These are phyloP conservation scores for Spathaspora gorwiae DNA, from an alignment of 805 yeast genomes.

Conservation along the genomic window DNA sequence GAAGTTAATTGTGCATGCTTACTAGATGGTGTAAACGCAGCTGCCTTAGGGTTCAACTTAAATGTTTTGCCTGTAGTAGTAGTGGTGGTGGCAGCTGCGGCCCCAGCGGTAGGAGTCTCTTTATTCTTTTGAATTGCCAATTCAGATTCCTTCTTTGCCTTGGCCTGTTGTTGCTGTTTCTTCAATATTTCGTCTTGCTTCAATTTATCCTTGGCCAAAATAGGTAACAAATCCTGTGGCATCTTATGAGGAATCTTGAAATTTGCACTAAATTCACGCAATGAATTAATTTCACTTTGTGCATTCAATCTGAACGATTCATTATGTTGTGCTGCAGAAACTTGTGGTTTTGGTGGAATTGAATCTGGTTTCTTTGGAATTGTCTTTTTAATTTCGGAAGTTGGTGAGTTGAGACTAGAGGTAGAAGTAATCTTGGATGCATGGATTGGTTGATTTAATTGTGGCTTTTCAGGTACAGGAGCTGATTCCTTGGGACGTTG, in stretches of 20 bases:
- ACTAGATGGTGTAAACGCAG: constrained; percentile 53
- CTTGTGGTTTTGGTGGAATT: constrained; percentile 28
- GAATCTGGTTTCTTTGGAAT: constrained; percentile 19
- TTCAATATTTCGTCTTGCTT: constrained; percentile 59
- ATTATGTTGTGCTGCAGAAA: constrained; percentile 11
- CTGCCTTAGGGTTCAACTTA: constrained; percentile 67
- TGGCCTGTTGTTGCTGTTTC: constrained; percentile 20
- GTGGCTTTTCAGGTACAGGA: background rate
- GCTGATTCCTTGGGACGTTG: background rate
- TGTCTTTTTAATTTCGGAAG: constrained; percentile 3
- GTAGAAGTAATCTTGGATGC: constrained; percentile 1
- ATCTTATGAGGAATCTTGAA: constrained; percentile 63
- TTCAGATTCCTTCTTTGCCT: constrained; percentile 43
- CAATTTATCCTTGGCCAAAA: constrained; percentile 60
- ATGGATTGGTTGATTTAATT: background rate
- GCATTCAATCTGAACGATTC: constrained; percentile 45
- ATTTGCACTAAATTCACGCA: constrained; percentile 74
- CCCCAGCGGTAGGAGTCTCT: constrained; percentile 4
- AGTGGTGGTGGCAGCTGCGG: background rate
- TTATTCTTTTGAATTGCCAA: constrained; percentile 21
- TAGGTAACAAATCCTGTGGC: constrained; percentile 67
- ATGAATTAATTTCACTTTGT: constrained; percentile 62
- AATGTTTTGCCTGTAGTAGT: constrained; percentile 49
- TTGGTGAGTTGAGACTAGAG: constrained; percentile 2
- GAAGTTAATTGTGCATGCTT: constrained; percentile 18